Evolutionary conservation across 2,329 filamentous ascomycete genomes (phyloP).

Genomic region (Scortechinia acanthostroma): DNA sequence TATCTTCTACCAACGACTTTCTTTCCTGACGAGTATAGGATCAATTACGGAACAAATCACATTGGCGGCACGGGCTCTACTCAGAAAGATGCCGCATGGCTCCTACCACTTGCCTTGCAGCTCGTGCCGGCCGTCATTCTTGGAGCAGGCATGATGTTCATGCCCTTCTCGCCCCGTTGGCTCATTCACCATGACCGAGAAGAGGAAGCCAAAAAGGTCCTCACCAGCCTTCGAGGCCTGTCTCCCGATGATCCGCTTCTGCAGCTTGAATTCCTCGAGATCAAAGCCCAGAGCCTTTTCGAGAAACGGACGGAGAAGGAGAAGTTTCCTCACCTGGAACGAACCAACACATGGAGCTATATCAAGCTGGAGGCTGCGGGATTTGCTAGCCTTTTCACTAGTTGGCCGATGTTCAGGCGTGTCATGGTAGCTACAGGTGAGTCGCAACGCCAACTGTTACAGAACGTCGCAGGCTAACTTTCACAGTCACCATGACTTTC

Average conservation of each 20-base stretch:
- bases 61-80: slow-evolving; percentile 51
- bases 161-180: slow-evolving; percentile 76
- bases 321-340: slow-evolving; percentile 57
- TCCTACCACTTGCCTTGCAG: slow-evolving; percentile 67
- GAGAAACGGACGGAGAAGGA: slow-evolving; percentile 66
- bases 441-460: slow-evolving; percentile 21
- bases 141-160: slow-evolving; percentile 66
- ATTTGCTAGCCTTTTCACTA: slow-evolving; percentile 56
- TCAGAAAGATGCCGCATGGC: slow-evolving; percentile 67
- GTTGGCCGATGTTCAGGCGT: slow-evolving; percentile 58
- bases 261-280: slow-evolving; percentile 73
- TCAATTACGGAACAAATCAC: slow-evolving; percentile 58
- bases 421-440: slow-evolving; percentile 56
- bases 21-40: slow-evolving; percentile 58
- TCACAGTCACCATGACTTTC: slow-evolving; percentile 3
- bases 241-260: slow-evolving; percentile 59
- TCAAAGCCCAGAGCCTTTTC: slow-evolving; percentile 72
- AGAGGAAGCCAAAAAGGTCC: slow-evolving; percentile 53
- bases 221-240: slow-evolving; percentile 58
- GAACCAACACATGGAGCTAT: slow-evolving; percentile 58
- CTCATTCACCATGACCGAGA: slow-evolving; percentile 65
- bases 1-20: no score
- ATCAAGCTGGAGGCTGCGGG: slow-evolving; percentile 66
- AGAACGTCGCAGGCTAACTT: slow-evolving; percentile 7
- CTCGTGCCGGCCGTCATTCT: slow-evolving; percentile 61